Evolutionary conservation across 345 rosid species (phyloP), one percentile per base, ranked within the genome.

Genomic region (Sisymbrium irio): DNA sequence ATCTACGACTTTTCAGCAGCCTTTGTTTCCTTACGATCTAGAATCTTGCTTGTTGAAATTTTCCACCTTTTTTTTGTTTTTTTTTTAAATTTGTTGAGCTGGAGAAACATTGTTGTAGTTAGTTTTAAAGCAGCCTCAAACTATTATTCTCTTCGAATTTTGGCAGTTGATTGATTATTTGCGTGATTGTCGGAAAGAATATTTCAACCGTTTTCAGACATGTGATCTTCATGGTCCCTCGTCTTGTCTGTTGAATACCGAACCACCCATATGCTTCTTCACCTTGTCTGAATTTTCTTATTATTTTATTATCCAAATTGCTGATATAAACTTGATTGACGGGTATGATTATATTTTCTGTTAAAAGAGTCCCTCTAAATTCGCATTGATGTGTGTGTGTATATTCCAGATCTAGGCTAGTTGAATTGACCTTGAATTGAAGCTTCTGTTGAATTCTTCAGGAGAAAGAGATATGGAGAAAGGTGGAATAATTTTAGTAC

Each of bases 401-500:
- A 30, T 32, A 51, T 62, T 59, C 63, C 9, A 69, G 70, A 68
- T 69, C 79, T 76, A 62, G 3, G 17, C 12, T 66, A 41, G 47
- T 35, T 67, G 37, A 33, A 53, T 17, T 55, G 51, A 68, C 50
- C 44, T 67, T 63, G 22, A 41, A 51, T 27, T 71, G 50, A 71
- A 18, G 14, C 15, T 40, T 72, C 15, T 65, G 33, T 60, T 67
- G 28, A 65, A 14, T 14, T 42, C 67, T 30, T 65, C 73, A 72
- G 83, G 81, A 56, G 97, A 84, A 76, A 80, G 61, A 65, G 98
- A 91, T 67, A 57, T 88, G 60, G 98, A 89, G 85, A 91, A 88
- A 73, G 89, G 88, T 19, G 37, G 81, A 13, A 35, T 77, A 73
- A 67, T 53, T 9, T 64, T 75, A n/a, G n/a, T n/a, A 15, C 83